These are phyloP conservation scores for Crithidia expoeki DNA, from an alignment of 208 protist species.

Conservation along the genomic window DNA sequence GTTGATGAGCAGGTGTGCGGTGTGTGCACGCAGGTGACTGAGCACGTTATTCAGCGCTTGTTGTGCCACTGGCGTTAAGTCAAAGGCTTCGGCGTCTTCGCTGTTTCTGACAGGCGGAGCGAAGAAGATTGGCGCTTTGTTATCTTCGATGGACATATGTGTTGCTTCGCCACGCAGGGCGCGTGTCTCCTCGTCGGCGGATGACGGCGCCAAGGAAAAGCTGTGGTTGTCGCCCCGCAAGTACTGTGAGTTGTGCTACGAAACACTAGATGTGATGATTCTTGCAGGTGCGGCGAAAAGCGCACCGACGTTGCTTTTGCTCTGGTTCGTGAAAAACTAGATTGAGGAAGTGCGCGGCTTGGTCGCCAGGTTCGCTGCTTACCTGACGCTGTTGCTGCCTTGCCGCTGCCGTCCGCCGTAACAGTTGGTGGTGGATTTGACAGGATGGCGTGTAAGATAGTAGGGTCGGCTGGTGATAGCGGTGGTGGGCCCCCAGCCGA, in stretches of 20 bases:
- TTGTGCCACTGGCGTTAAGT: slow-evolving; percentile 23
- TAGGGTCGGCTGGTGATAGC: slow-evolving; percentile 43
- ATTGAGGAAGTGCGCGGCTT: neutral
- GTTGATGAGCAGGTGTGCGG: neutral
- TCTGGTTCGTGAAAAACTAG: neutral
- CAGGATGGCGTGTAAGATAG: slow-evolving; percentile 40
- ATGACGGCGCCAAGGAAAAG: neutral
- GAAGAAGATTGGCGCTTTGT: neutral
- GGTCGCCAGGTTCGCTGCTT: slow-evolving; percentile 5
- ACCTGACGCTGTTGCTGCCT: neutral
- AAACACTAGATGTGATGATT: no score
- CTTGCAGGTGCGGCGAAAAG: neutral
- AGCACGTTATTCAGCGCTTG: slow-evolving; percentile 18
- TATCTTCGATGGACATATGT: neutral
- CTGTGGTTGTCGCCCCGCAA: neutral
- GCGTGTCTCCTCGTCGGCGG: neutral
- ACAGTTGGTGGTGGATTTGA: slow-evolving; percentile 10
- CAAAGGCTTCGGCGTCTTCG: neutral
- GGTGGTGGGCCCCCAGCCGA: slow-evolving; percentile 28
- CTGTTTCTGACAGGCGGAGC: neutral
- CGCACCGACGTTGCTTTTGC: neutral
- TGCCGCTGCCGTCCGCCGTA: neutral
- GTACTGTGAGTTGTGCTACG: no score
- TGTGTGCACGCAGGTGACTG: slow-evolving; percentile 6
- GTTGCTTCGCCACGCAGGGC: neutral